Evolutionary conservation across 371 early-diverging fungal genomes (phyloP), one percentile per base, ranked within the genome.

Genomic region (Saksenaea vasiformis): DNA sequence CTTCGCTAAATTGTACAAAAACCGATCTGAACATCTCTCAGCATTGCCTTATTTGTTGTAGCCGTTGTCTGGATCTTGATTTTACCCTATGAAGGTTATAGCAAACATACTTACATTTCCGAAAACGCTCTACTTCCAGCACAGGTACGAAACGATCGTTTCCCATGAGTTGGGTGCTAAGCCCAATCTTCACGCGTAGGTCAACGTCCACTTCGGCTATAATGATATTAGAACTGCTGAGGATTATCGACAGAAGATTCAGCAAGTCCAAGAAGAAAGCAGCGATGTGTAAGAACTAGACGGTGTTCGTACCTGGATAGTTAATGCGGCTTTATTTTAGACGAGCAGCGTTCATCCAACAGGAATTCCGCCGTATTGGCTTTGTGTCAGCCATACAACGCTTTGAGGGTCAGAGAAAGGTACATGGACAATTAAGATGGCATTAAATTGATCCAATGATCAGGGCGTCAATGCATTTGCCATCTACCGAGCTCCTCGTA

Each of bases 41-140:
- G 87, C 61, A 62, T 82, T 41, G 24, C 79, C 10, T 67, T 87
- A 41, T 83, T 81, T 53, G 62, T 82, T 54, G 71, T 84, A 14
- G 87, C 79, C 8, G 69, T 83, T 60, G 58, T 65, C 17, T 84
- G 84, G 84, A 65, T 88, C 0, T 66, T 85, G 14, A 58, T 81
- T 19, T 62, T 87, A 8, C 84, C 87, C 14, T 78, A 81, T 43
- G 79, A 85, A 54, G 69, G 68, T 17, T 88, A 82, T 60, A 87
- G 77, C 58, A 84, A 80, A 64, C 54, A 60, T 22, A 88, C 89
- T 0, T 90, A 91, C 67, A 76, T 89, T 10, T 90, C 90, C 1
- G 95, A 95, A 73, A 95, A 93, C 59, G 94, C 95, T 3, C 73
- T 95, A 64, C 72, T 94, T 58, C 91, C 90, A 14, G 93, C 87